A percentile compares a stretch with the other conserved stretches of the same genome.
These are phyloP conservation scores for Lactarius indigo DNA, from an alignment of 768 basidiomycete species.

Conservation along the genomic window DNA sequence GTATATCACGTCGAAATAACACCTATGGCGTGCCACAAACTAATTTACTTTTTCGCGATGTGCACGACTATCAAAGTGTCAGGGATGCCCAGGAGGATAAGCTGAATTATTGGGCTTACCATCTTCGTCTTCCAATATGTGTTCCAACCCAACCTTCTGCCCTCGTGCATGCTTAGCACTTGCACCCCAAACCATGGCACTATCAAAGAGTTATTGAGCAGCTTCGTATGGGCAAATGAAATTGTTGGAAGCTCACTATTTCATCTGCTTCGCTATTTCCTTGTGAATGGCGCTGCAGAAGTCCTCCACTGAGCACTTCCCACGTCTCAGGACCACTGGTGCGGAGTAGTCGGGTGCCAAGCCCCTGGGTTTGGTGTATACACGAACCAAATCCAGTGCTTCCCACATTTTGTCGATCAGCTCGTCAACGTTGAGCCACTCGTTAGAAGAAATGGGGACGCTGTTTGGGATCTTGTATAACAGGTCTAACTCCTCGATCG, in stretches of 20 bases:
- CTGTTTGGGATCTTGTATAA: slow-evolving; percentile 95
- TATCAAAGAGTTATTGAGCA: slow-evolving; percentile 30
- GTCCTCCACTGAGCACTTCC: slow-evolving; percentile 70
- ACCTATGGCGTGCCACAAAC: not conserved
- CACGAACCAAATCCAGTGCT: slow-evolving; percentile 86
- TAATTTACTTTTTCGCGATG: slow-evolving; percentile 52
- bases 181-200: slow-evolving; percentile 91
- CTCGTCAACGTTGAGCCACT: slow-evolving; percentile 98
- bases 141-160: slow-evolving; percentile 91
- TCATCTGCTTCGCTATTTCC: slow-evolving; percentile 96
- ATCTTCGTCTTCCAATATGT: slow-evolving; percentile 85
- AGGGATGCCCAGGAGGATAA: slow-evolving; percentile 15
- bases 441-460: slow-evolving; percentile 88
- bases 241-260: slow-evolving; percentile 61
- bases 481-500: slow-evolving; percentile 95
- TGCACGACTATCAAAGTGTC: slow-evolving; percentile 46
- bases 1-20: slow-evolving; percentile 42
- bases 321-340: slow-evolving; percentile 81
- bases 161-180: slow-evolving; percentile 97
- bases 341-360: slow-evolving; percentile 83
- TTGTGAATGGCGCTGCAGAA: slow-evolving; percentile 95
- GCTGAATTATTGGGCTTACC: slow-evolving; percentile 42
- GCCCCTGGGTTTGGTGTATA: slow-evolving; percentile 95
- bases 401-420: slow-evolving; percentile 92
- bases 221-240: not conserved